These are phyloP conservation scores for Mycena sanguinolenta DNA, from an alignment of 768 basidiomycete genomes.

Conservation along the genomic window DNA sequence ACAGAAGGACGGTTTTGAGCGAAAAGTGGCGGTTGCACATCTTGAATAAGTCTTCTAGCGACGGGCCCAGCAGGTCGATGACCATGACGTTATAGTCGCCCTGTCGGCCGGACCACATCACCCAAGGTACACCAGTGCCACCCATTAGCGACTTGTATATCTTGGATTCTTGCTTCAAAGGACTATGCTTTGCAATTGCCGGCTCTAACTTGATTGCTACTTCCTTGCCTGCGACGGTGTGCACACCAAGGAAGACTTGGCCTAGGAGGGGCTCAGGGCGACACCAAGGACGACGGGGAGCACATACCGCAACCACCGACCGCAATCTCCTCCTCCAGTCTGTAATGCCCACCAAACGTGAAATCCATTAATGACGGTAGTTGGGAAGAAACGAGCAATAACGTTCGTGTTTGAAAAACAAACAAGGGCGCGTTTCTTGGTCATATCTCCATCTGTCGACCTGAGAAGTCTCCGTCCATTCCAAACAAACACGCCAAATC, in stretches of 20 bases:
- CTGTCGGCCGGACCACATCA: slow-evolving; percentile 92
- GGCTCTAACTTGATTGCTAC: slow-evolving; percentile 89
- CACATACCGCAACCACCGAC: slow-evolving; percentile 81
- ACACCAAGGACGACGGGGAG: slow-evolving; percentile 7
- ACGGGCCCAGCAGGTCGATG: slow-evolving; percentile 95
- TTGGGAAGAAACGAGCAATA: slow-evolving; percentile 18
- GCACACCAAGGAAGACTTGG: slow-evolving; percentile 83
- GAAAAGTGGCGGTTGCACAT: slow-evolving; percentile 93
- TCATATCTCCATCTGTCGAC: slow-evolving; percentile 16
- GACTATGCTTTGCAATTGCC: slow-evolving; percentile 68
- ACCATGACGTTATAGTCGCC: slow-evolving; percentile 98
- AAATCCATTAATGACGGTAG: slow-evolving; percentile 48
- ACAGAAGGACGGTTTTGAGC: slow-evolving; percentile 92
- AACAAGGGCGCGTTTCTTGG: slow-evolving; percentile 20
- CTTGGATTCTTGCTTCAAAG: slow-evolving; percentile 89
- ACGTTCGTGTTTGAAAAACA: slow-evolving; percentile 20
- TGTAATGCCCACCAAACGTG: slow-evolving; percentile 82
- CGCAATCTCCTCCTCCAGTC: slow-evolving; percentile 83
- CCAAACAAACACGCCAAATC: slow-evolving; percentile 14
- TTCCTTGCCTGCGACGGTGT: slow-evolving; percentile 85
- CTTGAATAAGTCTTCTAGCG: slow-evolving; percentile 88
- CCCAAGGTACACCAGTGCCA: slow-evolving; percentile 90
- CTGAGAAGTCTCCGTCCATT: slow-evolving; percentile 2
- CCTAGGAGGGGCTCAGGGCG: slow-evolving; percentile 55
- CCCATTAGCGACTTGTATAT: slow-evolving; percentile 94